These are phyloP conservation scores for Oleoguttula mirabilis DNA, from an alignment of 495 filamentous ascomycete genomes.

Conservation along the genomic window DNA sequence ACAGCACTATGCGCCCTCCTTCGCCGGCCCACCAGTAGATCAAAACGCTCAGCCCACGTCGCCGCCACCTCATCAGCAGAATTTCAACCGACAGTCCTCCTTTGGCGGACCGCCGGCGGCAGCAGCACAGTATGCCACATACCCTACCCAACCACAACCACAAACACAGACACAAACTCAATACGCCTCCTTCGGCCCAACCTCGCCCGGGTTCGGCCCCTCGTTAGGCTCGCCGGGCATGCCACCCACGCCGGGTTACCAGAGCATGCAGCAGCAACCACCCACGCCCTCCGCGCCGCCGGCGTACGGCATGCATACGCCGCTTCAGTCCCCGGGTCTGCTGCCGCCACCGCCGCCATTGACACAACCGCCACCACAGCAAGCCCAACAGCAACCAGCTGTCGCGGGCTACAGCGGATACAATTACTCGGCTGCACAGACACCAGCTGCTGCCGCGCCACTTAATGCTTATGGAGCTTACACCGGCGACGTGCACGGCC, in stretches of 20 bases:
- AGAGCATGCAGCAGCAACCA: conserved; percentile 7
- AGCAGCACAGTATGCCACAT: conserved; percentile 22
- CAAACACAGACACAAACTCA: no score
- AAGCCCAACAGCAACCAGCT: conserved; percentile 12
- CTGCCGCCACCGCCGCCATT: conserved; percentile 10
- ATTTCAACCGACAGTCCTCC: conserved; percentile 7
- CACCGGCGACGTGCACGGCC: conserved; percentile 48
- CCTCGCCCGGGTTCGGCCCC: conserved; percentile 16
- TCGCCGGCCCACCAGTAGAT: conserved; percentile 2
- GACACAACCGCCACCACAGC: conserved; percentile 3
- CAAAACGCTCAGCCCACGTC: conserved; percentile 10
- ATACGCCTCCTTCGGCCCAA: no score
- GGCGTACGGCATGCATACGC: conserved; percentile 7
- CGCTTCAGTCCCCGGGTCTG: conserved; percentile 20
- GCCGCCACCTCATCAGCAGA: conserved; percentile 12
- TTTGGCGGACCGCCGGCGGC: conserved; percentile 8
- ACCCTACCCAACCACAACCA: conserved; percentile 20
- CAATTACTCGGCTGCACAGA: conserved; percentile 9
- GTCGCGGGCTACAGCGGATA: conserved; percentile 20
- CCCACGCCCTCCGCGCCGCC: conserved; percentile 18
- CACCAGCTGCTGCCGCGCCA: conserved; percentile 17
- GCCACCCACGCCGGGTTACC: background rate
- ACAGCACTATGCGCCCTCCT: conserved; percentile 17
- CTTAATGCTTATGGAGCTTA: conserved; percentile 39
- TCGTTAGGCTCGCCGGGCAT: conserved; percentile 19